phyloP scores from a whole-genome alignment of 192 early-diverging fungal species.

The Umbelopsis ramanniana region DNA sequence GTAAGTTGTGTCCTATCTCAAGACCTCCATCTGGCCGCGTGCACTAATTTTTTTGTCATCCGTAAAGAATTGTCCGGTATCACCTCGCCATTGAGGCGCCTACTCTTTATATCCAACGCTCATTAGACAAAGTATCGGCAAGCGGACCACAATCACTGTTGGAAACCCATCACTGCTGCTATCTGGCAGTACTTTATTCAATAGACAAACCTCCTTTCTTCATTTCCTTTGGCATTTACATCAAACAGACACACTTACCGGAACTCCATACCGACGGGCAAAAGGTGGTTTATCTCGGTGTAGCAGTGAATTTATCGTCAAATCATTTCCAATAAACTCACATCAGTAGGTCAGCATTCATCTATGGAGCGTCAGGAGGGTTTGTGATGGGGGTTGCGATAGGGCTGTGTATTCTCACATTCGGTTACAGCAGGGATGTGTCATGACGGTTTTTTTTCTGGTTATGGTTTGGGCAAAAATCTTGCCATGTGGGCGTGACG shows the following conservation, averaged over 20 bases:
- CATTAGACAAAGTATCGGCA: background rate
- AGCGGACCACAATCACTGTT: background rate
- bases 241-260: background rate
- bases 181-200: background rate
- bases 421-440: no score
- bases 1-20: background rate
- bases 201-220: background rate
- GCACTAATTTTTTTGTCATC: background rate
- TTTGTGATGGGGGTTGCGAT: no score
- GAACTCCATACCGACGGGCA: background rate
- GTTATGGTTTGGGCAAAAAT: no score
- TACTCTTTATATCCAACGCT: background rate
- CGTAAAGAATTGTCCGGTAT: slow-evolving; percentile 21
- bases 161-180: background rate
- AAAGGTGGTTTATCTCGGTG: background rate
- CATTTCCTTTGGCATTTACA: background rate
- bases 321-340: no score
- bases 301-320: no score
- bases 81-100: slow-evolving; percentile 13
- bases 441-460: no score
- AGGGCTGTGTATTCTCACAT: no score
- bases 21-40: background rate
- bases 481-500: no score
- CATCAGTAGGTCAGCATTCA: no score
- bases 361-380: no score